phyloP scores from a whole-genome alignment of 805 yeast genomes.

The Saccharomycopsis vini region DNA sequence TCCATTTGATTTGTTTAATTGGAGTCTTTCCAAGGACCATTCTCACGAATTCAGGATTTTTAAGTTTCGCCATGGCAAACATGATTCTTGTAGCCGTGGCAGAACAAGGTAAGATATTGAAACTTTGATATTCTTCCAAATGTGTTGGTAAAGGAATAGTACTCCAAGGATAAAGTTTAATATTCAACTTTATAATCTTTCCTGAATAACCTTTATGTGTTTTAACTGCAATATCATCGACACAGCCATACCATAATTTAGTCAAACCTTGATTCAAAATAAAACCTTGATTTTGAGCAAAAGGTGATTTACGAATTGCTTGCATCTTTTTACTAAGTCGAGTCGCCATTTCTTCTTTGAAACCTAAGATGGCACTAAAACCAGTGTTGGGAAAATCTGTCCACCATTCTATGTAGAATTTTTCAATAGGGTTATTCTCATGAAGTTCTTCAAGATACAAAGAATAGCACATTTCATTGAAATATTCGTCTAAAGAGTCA shows the following conservation, averaged over 20 bases:
- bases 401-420: conserved; percentile 47
- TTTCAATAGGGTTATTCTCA: conserved; percentile 36
- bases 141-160: conserved; percentile 36
- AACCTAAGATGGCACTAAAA: conserved; percentile 28
- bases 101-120: conserved; percentile 49
- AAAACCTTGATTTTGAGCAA: conserved; percentile 48
- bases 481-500: conserved; percentile 43
- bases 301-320: conserved; percentile 46
- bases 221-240: conserved; percentile 35
- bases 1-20: conserved; percentile 47
- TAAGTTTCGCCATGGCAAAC: conserved; percentile 55
- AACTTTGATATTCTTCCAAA: conserved; percentile 28
- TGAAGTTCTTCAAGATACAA: conserved; percentile 54
- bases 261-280: conserved; percentile 41
- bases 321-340: conserved; percentile 38
- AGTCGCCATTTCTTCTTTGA: conserved; percentile 42
- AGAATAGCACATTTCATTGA: conserved; percentile 50
- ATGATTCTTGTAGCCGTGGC: conserved; percentile 55
- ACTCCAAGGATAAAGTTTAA: conserved; percentile 55
- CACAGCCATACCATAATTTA: conserved; percentile 54
- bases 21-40: conserved; percentile 49
- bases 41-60: conserved; percentile 41
- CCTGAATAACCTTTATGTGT: conserved; percentile 25
- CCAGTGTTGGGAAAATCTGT: conserved; percentile 13
- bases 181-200: conserved; percentile 33